A percentile compares a stretch with the other conserved stretches of the same genome.
phyloP scores from a whole-genome alignment of 352 stramenopile genomes.

The Blastocystis sp. region DNA sequence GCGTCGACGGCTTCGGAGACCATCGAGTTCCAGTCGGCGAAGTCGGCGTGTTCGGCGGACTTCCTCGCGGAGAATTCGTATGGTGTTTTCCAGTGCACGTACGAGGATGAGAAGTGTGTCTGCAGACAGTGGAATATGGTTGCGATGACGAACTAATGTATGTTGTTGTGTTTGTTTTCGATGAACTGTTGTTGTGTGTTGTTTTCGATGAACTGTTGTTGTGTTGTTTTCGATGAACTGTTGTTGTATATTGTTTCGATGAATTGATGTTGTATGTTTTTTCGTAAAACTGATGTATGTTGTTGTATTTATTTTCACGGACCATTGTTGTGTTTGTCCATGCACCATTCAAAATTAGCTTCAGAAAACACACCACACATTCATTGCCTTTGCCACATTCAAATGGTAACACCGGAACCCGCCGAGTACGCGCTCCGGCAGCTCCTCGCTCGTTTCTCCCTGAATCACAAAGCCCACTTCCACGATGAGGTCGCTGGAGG shows the following conservation, averaged over 20 bases:
- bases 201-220: neutral
- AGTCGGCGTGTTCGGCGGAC: slow-evolving; percentile 4
- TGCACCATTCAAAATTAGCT: too few species aligned
- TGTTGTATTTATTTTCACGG: too few species aligned
- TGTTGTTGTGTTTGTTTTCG: too few species aligned
- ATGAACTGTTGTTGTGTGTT: too few species aligned
- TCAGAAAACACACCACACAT: neutral
- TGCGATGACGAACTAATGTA: slow-evolving; percentile 3
- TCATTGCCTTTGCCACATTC: neutral
- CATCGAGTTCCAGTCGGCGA: slow-evolving; percentile 16
- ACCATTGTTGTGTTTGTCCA: too few species aligned
- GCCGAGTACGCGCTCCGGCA: slow-evolving; percentile 33
- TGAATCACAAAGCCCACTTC: slow-evolving; percentile 53
- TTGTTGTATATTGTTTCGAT: too few species aligned
- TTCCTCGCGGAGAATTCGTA: slow-evolving; percentile 28
- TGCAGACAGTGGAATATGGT: slow-evolving; percentile 36
- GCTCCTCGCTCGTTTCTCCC: slow-evolving; percentile 25
- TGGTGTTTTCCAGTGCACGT: slow-evolving; percentile 4
- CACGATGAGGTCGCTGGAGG: neutral
- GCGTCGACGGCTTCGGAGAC: slow-evolving; percentile 24
- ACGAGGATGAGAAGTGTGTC: slow-evolving; percentile 16
- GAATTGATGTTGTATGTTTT: too few species aligned
- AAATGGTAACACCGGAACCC: slow-evolving; percentile 43
- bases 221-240: too few species aligned
- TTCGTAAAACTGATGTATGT: too few species aligned